Base-by-base conservation (phyloP, 2,329 filamentous ascomycete species). In the Fusarium odoratissimum region DNA sequence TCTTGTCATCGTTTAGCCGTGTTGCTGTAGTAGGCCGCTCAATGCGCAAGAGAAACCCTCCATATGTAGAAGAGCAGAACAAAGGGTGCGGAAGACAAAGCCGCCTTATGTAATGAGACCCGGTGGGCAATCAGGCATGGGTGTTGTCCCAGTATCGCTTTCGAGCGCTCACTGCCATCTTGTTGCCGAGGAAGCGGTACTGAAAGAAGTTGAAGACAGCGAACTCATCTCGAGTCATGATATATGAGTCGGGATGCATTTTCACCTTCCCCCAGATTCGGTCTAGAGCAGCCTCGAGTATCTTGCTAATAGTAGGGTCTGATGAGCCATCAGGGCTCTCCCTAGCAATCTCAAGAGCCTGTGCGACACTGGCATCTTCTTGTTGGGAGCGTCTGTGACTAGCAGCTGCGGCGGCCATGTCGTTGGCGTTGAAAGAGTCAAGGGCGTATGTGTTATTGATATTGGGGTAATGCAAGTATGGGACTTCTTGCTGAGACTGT, bases 131-230 rank as follows among this genome's bases (percentile, higher is more conserved):
- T 79, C 77, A 84, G 52, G 80, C 83, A 55, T 78, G 77, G 23
- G 79, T 75, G 71, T 85, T 83, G 75, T 88, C 84, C 88, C 88
- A 90, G 79, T 86, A 90, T 65, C 87, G 82, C 74, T 80, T 84
- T 69, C 83, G 83, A 23, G 88, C 88, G 41, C 79, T 81, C n/a
- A 83, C 78, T 44, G 86, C 86, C n/a, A 83, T 75, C 71, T 83
- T 78, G 72, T 87, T 80, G 67, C 89, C 88, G 35, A 84, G 80
- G 78, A 92, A 94, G 14, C 91, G 88, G 70, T 88, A 82, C 70
- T 93, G 91, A 81, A 92, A 95, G 82, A 92, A 95, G 84, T 96
- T 97, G 89, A 97, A 95, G 67, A 97, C 87, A 60, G 93, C 90
- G 78, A 96, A 97, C 82, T 97, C 94, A 81, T 94, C 90, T 70